phyloP scores from a whole-genome alignment of 2,329 filamentous ascomycete species.

The Alternaria metachromatica region DNA sequence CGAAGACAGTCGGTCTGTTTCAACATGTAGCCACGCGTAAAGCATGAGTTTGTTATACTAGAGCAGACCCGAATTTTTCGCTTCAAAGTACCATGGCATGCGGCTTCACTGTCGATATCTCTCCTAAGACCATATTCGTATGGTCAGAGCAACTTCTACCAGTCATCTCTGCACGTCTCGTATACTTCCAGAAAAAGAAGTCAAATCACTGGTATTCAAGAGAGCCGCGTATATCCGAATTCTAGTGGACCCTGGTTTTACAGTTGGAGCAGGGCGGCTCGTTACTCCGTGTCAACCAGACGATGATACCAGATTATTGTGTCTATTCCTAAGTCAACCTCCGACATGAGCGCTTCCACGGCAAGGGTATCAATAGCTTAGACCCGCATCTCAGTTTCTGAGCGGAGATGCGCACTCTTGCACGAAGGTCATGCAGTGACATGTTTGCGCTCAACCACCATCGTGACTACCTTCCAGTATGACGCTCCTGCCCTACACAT shows the following conservation, averaged over 20 bases:
- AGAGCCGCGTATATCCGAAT: not conserved
- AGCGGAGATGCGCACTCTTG: not conserved
- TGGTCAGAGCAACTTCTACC: not conserved
- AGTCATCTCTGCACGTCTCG: not conserved
- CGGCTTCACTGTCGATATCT: not conserved
- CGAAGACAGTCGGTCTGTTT: not conserved
- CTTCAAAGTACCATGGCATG: not conserved
- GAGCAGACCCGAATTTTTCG: not conserved
- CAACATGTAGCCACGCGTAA: slow-evolving; percentile 8
- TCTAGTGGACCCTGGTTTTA: not conserved
- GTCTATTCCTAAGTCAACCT: too few relatives aligned
- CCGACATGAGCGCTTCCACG: not conserved
- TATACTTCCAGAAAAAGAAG: not conserved
- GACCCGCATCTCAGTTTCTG: not conserved
- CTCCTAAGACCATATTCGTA: not conserved
- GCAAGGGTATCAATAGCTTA: not conserved
- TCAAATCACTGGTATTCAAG: not conserved
- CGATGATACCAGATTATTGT: not conserved
- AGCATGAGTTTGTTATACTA: slow-evolving; percentile 1
- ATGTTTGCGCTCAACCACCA: not conserved
- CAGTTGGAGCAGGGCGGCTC: not conserved
- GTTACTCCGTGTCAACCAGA: not conserved
- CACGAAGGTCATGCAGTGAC: not conserved
- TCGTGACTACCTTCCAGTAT: not conserved
- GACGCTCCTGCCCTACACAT: not conserved